Base-by-base conservation (phyloP, 163 green algal genomes). In the Chlamydomonas reinhardtii region DNA sequence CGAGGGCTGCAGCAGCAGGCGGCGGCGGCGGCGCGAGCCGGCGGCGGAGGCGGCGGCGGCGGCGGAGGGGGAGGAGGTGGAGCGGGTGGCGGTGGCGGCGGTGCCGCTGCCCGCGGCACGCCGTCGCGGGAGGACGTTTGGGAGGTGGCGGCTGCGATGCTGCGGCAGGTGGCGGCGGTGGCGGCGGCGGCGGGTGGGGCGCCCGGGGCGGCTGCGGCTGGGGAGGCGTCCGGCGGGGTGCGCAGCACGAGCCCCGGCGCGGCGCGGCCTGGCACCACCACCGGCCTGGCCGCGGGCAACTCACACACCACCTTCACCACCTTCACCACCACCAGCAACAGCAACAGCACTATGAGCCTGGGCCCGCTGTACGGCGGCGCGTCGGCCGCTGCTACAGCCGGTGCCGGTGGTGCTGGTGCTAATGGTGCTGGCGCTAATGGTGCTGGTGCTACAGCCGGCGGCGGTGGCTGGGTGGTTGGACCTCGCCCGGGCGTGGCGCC, bases 131-230 rank as follows among this genome's bases (percentile, higher is more conserved):
- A 86, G 54, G 80, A 86, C 59, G 80, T 79, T 35, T 73, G 25
- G 70, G 80, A 79, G 54, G 35, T 86, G 27, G 54, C 79, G 80
- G 80, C 52, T 4, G 79, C 69, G 17, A 54, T 85, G 29, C 52
- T 77, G 12, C 52, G 68, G 6, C 32, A 85, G 68, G 52, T 71
- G 25, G 52, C 79, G 15, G 9, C 24, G 32, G 20, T 85, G n/a
- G 77, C 43, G 16, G 39, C 62, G 39, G n/a, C 52, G 9, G 11
- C 54, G 37, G 35, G 6, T 12, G 29, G 0, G 24, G 15, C 39
- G 37, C 35, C 61, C 59, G 0, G 59, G 25, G 4, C 20, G 59
- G n/a, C 59, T 31, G 59, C 24, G 2, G 59, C 24, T 48, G 39
- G 8, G 59, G 59, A 31, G 59, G 31, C 59, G 17, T 29, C 59